Evolutionary conservation across 78 protist genomes (phyloP).

Genomic region (Diacronema lutheri): DNA sequence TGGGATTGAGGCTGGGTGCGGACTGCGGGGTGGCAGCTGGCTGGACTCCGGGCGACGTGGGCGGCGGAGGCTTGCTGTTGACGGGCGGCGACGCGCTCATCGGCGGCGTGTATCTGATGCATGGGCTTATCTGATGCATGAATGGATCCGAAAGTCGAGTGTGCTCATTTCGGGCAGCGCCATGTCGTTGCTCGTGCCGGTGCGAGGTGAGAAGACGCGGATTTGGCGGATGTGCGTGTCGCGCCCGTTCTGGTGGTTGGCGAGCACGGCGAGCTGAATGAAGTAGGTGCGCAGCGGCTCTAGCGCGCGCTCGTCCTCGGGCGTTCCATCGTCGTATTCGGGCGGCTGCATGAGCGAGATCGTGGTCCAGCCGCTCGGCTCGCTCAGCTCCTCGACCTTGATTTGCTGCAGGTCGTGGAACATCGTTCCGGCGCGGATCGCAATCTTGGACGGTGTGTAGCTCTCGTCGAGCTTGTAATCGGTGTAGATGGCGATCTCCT

Average conservation of each 20-base stretch:
- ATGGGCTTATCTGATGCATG: conserved; percentile 9
- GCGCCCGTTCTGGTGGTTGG: conserved; percentile 75
- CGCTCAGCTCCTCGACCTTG: conserved; percentile 13
- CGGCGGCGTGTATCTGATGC: too few species aligned
- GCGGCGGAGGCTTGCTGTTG: too few species aligned
- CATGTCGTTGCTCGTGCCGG: neutral
- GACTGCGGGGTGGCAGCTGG: too few species aligned
- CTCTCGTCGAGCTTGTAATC: conserved; percentile 66
- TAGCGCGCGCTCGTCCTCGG: neutral
- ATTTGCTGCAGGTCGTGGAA: conserved; percentile 64
- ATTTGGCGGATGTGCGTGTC: conserved; percentile 80
- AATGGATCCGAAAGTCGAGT: neutral
- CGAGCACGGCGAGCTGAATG: conserved; percentile 48
- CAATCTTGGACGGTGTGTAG: conserved; percentile 68
- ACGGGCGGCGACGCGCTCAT: too few species aligned
- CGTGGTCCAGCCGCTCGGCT: conserved; percentile 65
- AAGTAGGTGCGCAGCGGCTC: neutral
- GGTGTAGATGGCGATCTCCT: conserved; percentile 41
- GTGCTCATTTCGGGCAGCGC: neutral
- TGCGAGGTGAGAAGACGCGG: conserved; percentile 46
- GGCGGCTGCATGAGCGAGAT: neutral
- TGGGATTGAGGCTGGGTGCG: too few species aligned
- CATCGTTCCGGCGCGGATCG: conserved; percentile 41
- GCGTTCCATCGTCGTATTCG: neutral
- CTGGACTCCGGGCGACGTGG: too few species aligned